phyloP scores from a whole-genome alignment of 2,329 filamentous ascomycete genomes.

The Myriosclerotinia curreyana region DNA sequence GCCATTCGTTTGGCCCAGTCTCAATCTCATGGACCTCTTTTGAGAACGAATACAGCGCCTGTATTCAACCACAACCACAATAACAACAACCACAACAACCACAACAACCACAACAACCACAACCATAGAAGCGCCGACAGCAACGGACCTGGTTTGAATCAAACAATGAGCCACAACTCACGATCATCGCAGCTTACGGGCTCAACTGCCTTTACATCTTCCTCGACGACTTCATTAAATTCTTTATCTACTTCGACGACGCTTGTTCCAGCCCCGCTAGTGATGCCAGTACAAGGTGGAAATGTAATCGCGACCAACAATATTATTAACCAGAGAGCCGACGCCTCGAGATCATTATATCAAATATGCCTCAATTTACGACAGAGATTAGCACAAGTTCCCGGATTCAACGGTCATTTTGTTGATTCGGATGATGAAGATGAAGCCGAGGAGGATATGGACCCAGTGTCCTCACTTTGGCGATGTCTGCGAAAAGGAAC shows the following conservation, averaged over 20 bases:
- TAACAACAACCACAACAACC: no score
- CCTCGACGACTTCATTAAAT: slow-evolving; percentile 39
- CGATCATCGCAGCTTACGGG: slow-evolving; percentile 62
- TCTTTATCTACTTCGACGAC: slow-evolving; percentile 38
- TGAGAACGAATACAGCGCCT: slow-evolving; percentile 38
- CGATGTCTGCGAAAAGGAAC: slow-evolving; percentile 78
- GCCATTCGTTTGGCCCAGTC: slow-evolving; percentile 36
- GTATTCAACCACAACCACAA: no score
- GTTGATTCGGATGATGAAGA: slow-evolving; percentile 69
- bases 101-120: no score
- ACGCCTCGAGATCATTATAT: slow-evolving; percentile 87
- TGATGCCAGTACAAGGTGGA: slow-evolving; percentile 47
- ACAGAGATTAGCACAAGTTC: slow-evolving; percentile 76
- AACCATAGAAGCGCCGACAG: slow-evolving; percentile 27
- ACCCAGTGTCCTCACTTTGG: slow-evolving; percentile 91
- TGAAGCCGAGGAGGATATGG: slow-evolving; percentile 60
- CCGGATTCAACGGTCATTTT: slow-evolving; percentile 74
- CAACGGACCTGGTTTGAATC: slow-evolving; percentile 31
- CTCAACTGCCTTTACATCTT: slow-evolving; percentile 51
- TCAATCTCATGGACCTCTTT: slow-evolving; percentile 38
- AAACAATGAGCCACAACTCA: slow-evolving; percentile 41
- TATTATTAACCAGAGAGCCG: slow-evolving; percentile 95
- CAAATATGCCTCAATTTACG: slow-evolving; percentile 89
- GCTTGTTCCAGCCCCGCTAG: slow-evolving; percentile 40
- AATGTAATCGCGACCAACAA: slow-evolving; percentile 77